Base-by-base conservation (phyloP, 2,329 filamentous ascomycete species). In the Didymella sp. region DNA sequence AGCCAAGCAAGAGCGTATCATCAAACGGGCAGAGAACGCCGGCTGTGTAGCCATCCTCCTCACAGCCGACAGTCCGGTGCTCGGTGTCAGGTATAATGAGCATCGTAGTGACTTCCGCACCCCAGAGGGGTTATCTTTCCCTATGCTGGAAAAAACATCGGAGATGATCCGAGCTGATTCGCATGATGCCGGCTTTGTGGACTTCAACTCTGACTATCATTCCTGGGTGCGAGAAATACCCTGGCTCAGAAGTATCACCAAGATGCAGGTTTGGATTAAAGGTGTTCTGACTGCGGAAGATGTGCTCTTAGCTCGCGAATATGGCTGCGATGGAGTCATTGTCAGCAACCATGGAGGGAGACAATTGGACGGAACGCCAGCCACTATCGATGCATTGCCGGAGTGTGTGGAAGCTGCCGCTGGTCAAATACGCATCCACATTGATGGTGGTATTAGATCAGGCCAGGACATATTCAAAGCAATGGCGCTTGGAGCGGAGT, bases 261-360 rank as follows among this genome's bases (percentile, higher is more conserved):
- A 40, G 2, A 46, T 52, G 49, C 41, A 52, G 49, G 33, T 52
- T 3, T 52, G 42, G 49, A 46, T 52, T 15, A 52, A 52, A 25
- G 49, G 49, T 11, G 33, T 52, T 4, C 25, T 52, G 49, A 52
- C 49, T 6, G 49, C 49, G 19, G 49, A 52, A 15, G 49, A 46
- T 31, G 49, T 52, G 17, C 33, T 52, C 6, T 33, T 52, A 19
- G 49, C 41, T 7, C 42, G 49, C 22, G 49, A 52, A 15, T 52
- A 45, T 24, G 41, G 49, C 8, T 52, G 49, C 27, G 49, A 52
- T 40, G 49, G 49, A 13, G 33, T 52, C 9, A 21, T 45, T 12
- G 49, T 52, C 19, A 52, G 49, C 37, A 45, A 45, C 19, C 42
- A 52, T 15, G 42, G 49, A 4, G 49, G 49, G 5, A 37, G 41